These are phyloP conservation scores for Onygenales sp. DNA, from an alignment of 2,329 filamentous ascomycete genomes.

Conservation along the genomic window DNA sequence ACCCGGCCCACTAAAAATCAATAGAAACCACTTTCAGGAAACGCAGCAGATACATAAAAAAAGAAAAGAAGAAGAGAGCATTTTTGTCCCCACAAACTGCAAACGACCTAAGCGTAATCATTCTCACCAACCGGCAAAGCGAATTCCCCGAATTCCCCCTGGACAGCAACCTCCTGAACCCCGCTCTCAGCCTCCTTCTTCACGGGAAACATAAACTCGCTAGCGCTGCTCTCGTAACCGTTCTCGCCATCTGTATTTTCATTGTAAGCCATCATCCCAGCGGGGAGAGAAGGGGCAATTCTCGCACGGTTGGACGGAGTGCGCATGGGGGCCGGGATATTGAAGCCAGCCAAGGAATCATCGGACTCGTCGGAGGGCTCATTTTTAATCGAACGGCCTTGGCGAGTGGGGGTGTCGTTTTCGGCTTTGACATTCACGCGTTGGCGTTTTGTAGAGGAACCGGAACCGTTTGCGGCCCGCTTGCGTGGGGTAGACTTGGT, in stretches of 20 bases:
- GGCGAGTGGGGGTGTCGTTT: background rate
- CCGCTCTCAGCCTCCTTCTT: background rate
- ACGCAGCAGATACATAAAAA: too few species aligned
- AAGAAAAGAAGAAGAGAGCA: too few species aligned
- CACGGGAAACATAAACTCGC: conserved; percentile 7
- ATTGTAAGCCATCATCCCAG: conserved; percentile 14
- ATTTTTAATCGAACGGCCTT: conserved; percentile 8
- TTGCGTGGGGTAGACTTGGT: background rate
- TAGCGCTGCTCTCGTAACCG: conserved; percentile 8
- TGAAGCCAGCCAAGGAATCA: conserved; percentile 2
- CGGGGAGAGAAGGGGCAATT: conserved; percentile 9
- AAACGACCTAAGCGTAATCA: too few species aligned
- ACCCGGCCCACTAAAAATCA: too few species aligned
- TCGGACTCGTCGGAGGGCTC: conserved; percentile 3
- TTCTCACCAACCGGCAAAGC: too few species aligned
- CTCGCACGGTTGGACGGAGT: conserved; percentile 15
- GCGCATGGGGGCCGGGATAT: background rate
- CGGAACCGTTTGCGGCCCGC: background rate
- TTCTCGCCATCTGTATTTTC: conserved; percentile 9
- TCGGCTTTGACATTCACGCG: background rate
- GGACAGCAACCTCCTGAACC: too few species aligned
- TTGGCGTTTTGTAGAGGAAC: conserved; percentile 1
- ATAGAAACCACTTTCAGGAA: too few species aligned
- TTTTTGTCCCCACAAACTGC: too few species aligned
- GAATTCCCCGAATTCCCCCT: too few species aligned